Conservation (phyloP, 306 rosid genomes). For the Benincasa hispida region DNA sequence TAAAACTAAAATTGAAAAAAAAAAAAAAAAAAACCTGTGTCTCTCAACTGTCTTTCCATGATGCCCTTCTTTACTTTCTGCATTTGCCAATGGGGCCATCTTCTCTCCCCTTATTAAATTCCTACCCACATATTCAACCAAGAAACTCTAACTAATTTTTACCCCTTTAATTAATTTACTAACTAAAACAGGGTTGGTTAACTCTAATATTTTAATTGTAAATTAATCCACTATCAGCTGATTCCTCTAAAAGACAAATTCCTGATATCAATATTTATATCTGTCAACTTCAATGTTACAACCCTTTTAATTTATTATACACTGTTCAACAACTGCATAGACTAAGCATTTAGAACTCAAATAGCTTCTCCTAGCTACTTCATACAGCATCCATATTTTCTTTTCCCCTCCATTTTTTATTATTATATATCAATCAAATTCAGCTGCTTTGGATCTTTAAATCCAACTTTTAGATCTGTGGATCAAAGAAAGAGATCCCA, state of each 20-base stretch:
- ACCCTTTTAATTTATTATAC: background rate
- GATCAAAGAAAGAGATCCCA: background rate
- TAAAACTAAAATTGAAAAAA: no score
- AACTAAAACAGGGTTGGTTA: background rate
- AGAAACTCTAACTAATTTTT: background rate
- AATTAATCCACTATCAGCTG: background rate
- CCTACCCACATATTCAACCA: background rate
- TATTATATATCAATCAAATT: background rate
- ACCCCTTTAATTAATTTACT: background rate
- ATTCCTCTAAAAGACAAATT: background rate
- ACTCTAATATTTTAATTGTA: background rate
- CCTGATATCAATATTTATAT: background rate
- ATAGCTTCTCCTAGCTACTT: background rate
- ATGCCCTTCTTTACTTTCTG: background rate
- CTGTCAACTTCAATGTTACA: background rate
- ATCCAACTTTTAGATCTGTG: background rate
- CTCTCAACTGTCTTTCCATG: background rate
- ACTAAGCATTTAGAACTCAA: background rate
- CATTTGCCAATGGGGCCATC: background rate
- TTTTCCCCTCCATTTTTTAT: background rate
- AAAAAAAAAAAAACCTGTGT: no score
- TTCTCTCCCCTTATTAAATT: background rate
- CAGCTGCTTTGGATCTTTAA: slow-evolving; percentile 2
- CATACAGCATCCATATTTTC: background rate
- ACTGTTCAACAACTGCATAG: background rate